Base-by-base conservation (phyloP, 1,284 basidiomycete species). In the Dichomitus squalens region DNA sequence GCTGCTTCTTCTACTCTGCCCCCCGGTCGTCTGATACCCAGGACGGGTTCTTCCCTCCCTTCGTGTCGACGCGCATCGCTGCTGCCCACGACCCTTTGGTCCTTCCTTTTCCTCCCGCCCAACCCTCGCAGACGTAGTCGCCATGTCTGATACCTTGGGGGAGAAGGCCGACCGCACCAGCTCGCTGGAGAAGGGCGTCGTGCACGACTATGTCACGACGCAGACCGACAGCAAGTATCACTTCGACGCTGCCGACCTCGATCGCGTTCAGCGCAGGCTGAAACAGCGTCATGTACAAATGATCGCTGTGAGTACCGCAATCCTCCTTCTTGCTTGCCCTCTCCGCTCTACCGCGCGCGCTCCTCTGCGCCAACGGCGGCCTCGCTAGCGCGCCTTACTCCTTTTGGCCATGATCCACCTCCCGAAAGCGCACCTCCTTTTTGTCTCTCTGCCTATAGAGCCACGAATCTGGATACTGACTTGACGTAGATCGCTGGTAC, bases 261-360 rank as follows among this genome's bases (percentile, higher is more conserved):
- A 87, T 64, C 76, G 73, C 21, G 84, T 87, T 8, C 85, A 88
- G 64, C 79, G 86, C 34, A 76, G 79, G 33, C 75, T 89, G 43
- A 85, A 87, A 71, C 85, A 88, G 70, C 82, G 86, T 33, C 87
- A 88, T 82, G 83, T 87, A 12, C 86, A 88, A 68, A 89, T 89
- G 86, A 86, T 72, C 48, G 71, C 71, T 50, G 71, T 72, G 44
- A 61, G 70, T 64, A 12, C 33, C 31, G 31, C 20, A 6, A n/a
- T 25, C 18, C 20, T 14, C 23, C 53, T 40, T 49, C 50, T 39
- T n/a, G 38, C 23, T 9, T 16, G 14, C 1, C 23, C 49, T 20
- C 25, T 25, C 18, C 5, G 36, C 50, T 43, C 50, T 36, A n/a
- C n/a, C n/a, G n/a, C n/a, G n/a, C n/a, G n/a, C n/a, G n/a, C n/a